Evolutionary conservation across 768 basidiomycete genomes (phyloP), one percentile per base, ranked within the genome.

Genomic region (Mrakia frigida): DNA sequence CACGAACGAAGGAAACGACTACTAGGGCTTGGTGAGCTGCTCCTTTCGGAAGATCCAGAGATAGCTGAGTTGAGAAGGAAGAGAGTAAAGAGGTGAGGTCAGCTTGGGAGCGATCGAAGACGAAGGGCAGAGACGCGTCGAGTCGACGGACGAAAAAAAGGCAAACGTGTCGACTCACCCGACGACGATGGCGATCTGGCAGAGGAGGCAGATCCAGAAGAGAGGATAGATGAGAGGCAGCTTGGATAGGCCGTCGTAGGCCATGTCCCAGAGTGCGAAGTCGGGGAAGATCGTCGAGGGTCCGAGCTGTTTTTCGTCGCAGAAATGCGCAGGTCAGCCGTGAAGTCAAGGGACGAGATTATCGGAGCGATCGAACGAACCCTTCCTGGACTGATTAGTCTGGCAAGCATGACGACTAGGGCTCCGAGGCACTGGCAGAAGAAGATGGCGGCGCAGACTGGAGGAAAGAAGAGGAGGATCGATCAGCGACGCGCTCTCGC

Each of bases 401-500:
- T 91, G 16, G 94, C 94, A 74, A 96, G 83, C 89, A 96, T 96
- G 75, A 96, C 94, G 83, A 93, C 92, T 37, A 92, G 82, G 6
- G 93, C 90, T 77, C 94, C 94, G 74, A 97, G 89, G 79, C 95
- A 86, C 81, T 97, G 94, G 3, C 94, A 89, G 78, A 94, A 90
- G 21, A 92, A 93, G 60, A 97, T 87, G 6, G 94, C 96, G 3
- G 92, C 93, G 79, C 93, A 94, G 35, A 97, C 76, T n/a, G n/a
- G n/a, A n/a, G n/a, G n/a, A n/a, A n/a, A n/a, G n/a, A n/a, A n/a
- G n/a, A n/a, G n/a, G n/a, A n/a, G n/a, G n/a, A n/a, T n/a, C n/a
- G n/a, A n/a, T n/a, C n/a, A n/a, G n/a, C n/a, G n/a, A n/a, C n/a
- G n/a, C n/a, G n/a, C n/a, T n/a, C n/a, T n/a, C n/a, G n/a, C n/a